Base-by-base conservation (phyloP, 306 rosid species). In the Cajanus cajan region DNA sequence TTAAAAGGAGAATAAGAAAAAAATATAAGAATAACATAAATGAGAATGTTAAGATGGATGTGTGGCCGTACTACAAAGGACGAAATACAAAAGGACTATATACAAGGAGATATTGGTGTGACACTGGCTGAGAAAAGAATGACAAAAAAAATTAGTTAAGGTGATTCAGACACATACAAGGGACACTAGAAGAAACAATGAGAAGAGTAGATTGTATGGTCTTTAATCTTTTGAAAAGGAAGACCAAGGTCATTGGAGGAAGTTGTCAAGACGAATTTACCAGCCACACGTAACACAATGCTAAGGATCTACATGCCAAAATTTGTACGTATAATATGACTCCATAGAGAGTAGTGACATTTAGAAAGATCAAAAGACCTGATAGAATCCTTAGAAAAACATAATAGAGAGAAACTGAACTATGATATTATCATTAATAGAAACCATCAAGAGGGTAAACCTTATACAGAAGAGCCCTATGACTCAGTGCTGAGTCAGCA, bases 241-340 rank as follows among this genome's bases (percentile, higher is more conserved):
- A 45, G 51, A 45, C 51, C 16, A 45, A 45, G 48, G n/a, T 10
- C 48, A 43, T 12, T 43, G 5, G n/a, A 43, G 15, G 4, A 12
- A 43, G 48, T 45, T 45, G 18, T 13, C 13, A 45, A 4, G 9
- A 45, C 16, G 7, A 6, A 45, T 45, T 11, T 45, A 43, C 43
- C 40, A 78, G 59, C 62, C 33, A 3, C 45, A 25, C 24, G 59
- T 39, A 12, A 61, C 37, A 21, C 68, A 68, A 34, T 33, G n/a
- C 55, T 57, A 10, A 73, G 78, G 76, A 75, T 62, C 64, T 33
- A 71, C 39, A 54, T 68, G 24, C 64, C 47, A 41, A 62, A 68
- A 33, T 62, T 64, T 40, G 37, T 31, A 34, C 14, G 64, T 6
- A 13, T 58, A 39, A 5, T 69, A 16, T 22, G 64, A 51, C 76